Percentiles rank a stretch among this genome's conserved stretches.
Evolutionary conservation across 768 basidiomycete species (phyloP).

Genomic region (Tephrocybe sp.): DNA sequence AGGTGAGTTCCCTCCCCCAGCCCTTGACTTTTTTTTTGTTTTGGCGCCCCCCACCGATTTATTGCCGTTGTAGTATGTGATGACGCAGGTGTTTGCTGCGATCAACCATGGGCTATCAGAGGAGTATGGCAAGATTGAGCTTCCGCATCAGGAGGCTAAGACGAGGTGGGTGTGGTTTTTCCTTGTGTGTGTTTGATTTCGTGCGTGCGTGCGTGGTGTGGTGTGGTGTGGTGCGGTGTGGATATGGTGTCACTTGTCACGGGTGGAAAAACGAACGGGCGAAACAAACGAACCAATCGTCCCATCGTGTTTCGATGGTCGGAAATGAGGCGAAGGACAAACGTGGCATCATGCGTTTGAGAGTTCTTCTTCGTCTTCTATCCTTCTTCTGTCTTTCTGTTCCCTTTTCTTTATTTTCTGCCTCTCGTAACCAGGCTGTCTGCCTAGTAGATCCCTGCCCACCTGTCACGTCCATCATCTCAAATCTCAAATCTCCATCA

Average conservation of each 20-base stretch:
- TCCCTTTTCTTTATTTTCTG: not conserved
- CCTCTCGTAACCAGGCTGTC: not conserved
- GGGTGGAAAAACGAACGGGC: not conserved
- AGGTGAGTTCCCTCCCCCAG: slow-evolving; percentile 75
- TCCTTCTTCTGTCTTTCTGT: not conserved
- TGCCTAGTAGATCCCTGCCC: slow-evolving; percentile 5
- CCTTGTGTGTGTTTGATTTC: not conserved
- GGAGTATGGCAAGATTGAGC: slow-evolving; percentile 79
- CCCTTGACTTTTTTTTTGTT: too few relatives aligned
- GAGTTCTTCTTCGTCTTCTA: not conserved
- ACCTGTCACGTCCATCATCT: not conserved
- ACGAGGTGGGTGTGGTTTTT: slow-evolving; percentile 55
- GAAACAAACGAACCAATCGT: not conserved
- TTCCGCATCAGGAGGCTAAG: slow-evolving; percentile 84
- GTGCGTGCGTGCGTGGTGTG: too few relatives aligned
- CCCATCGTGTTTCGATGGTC: too few relatives aligned
- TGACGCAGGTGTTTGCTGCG: slow-evolving; percentile 92
- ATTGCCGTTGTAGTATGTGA: slow-evolving; percentile 65
- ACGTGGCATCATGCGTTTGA: not conserved
- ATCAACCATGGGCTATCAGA: slow-evolving; percentile 90
- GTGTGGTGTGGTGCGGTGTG: not conserved
- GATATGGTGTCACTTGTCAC: not conserved
- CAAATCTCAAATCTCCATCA: slow-evolving; percentile 6
- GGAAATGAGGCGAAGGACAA: not conserved
- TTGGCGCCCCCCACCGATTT: too few relatives aligned